Percentiles rank a stretch among this genome's conserved stretches.
Conservation (phyloP, 495 filamentous ascomycete genomes). For the Penicillium diatomitis region DNA sequence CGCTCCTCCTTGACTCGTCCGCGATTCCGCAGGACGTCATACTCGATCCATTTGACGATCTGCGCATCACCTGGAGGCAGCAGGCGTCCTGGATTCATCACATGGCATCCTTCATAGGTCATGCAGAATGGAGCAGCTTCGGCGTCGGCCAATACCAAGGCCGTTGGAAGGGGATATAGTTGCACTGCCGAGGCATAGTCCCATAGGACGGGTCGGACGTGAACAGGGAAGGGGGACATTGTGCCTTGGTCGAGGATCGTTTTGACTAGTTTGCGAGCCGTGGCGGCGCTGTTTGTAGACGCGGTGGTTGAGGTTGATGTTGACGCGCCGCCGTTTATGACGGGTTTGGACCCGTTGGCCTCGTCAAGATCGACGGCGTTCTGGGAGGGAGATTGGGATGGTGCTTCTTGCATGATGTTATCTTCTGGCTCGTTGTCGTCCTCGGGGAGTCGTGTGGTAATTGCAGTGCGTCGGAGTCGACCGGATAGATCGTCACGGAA, state of each 20-base stretch:
- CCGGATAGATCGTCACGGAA: constrained; percentile 78
- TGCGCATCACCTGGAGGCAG: constrained; percentile 53
- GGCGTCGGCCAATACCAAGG: constrained; percentile 70
- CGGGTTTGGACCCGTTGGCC: constrained; percentile 7
- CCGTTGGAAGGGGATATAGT: constrained; percentile 81
- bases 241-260: constrained; percentile 90
- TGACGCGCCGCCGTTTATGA: neutral
- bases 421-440: constrained; percentile 13
- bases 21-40: constrained; percentile 52
- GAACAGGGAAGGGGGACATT: constrained; percentile 73
- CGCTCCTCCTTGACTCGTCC: constrained; percentile 44
- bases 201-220: constrained; percentile 75
- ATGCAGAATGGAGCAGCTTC: constrained; percentile 72
- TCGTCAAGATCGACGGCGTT: constrained; percentile 5
- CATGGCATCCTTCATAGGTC: constrained; percentile 90
- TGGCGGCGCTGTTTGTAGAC: constrained; percentile 14
- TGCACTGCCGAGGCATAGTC: constrained; percentile 66
- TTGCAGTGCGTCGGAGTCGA: constrained; percentile 62
- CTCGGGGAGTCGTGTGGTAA: constrained; percentile 38
- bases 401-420: constrained; percentile 12
- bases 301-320: constrained; percentile 33
- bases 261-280: constrained; percentile 78
- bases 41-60: constrained; percentile 76
- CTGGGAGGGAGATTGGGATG: constrained; percentile 3
- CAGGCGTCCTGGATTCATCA: constrained; percentile 84